Evolutionary conservation across 2,329 filamentous ascomycete genomes (phyloP).

Genomic region (Fusarium torreyae): DNA sequence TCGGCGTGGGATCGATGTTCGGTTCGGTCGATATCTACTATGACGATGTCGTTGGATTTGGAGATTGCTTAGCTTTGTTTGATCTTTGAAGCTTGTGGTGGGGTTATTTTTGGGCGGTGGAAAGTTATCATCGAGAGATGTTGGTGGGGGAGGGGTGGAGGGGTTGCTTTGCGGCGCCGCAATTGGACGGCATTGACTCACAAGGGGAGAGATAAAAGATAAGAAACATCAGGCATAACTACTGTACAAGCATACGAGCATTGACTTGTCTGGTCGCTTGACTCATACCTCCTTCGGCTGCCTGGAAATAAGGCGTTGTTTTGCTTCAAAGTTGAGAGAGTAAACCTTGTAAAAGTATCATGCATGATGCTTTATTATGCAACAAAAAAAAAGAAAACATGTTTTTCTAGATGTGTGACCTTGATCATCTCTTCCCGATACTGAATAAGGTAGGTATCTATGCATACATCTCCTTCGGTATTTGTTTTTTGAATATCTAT

Average conservation of each 20-base stretch:
- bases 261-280: background rate
- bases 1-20: conserved; percentile 9
- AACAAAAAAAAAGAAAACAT: too few relatives aligned
- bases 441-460: too few relatives aligned
- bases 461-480: too few relatives aligned
- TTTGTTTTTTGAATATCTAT: too few relatives aligned
- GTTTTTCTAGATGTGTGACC: too few relatives aligned
- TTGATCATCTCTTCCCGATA: too few relatives aligned
- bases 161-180: conserved; percentile 16
- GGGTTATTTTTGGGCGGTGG: conserved; percentile 48
- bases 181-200: conserved; percentile 41
- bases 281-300: background rate
- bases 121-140: conserved; percentile 44
- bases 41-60: conserved; percentile 10
- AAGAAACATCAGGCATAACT: conserved; percentile 6
- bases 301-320: background rate
- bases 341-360: too few relatives aligned
- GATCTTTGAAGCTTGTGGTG: conserved; percentile 45
- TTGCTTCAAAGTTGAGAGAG: background rate
- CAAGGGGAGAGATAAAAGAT: conserved; percentile 29
- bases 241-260: conserved; percentile 1
- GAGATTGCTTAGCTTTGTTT: conserved; percentile 19
- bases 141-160: conserved; percentile 47
- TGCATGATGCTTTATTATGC: too few relatives aligned
- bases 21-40: conserved; percentile 3